A percentile compares a stretch with the other conserved stretches of the same genome.
phyloP scores from a whole-genome alignment of 805 yeast genomes.

The Candida nanaspora region DNA sequence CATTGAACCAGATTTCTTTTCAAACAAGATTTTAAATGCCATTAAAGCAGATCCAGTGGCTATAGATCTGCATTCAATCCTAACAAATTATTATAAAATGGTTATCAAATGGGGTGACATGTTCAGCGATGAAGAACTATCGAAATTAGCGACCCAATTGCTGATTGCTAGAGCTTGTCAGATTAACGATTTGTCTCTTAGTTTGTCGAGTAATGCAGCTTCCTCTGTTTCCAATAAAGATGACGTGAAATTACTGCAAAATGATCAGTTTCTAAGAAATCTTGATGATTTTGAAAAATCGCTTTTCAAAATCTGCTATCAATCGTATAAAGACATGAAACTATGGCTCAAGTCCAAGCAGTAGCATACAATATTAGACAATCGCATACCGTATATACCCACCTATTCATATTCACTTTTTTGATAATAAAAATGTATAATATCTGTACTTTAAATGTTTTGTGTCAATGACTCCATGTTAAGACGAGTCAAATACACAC shows the following conservation, averaged over 20 bases:
- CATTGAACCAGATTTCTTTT: constrained; percentile 64
- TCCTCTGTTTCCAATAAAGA: constrained; percentile 3
- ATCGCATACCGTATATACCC: too few relatives aligned
- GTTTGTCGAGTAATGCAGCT: constrained; percentile 22
- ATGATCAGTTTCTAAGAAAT: constrained; percentile 44
- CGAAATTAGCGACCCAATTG: constrained; percentile 39
- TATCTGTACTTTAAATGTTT: too few relatives aligned
- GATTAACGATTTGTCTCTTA: constrained; percentile 64
- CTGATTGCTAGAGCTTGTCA: constrained; percentile 59
- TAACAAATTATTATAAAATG: constrained; percentile 61
- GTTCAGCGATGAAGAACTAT: constrained; percentile 59
- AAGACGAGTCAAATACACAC: too few relatives aligned
- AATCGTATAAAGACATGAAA: constrained; percentile 21
- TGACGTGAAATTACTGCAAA: constrained; percentile 1
- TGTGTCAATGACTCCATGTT: too few relatives aligned
- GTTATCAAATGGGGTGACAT: constrained; percentile 73
- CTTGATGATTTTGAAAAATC: constrained; percentile 73
- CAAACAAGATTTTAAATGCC: constrained; percentile 65
- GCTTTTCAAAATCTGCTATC: constrained; percentile 47
- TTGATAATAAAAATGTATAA: too few relatives aligned
- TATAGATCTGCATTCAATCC: constrained; percentile 60
- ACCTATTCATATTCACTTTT: too few relatives aligned
- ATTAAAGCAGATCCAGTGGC: constrained; percentile 63
- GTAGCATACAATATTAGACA: too few relatives aligned
- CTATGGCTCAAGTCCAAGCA: neutral